Base-by-base conservation (phyloP, 352 stramenopile genomes). In the Phytophthora cryptogea region DNA sequence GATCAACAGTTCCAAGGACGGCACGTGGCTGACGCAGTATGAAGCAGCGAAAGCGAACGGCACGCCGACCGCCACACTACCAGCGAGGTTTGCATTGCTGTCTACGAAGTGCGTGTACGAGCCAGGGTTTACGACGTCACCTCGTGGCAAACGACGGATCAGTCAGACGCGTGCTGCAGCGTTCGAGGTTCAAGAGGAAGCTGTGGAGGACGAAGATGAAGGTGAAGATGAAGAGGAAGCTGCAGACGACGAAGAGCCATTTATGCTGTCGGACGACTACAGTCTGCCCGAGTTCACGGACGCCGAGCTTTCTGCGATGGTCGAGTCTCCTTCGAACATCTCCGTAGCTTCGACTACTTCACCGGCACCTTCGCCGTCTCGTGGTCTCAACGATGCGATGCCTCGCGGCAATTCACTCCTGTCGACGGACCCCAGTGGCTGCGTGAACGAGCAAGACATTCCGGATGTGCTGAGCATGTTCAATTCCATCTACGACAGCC, bases 381-480 rank as follows among this genome's bases (percentile, higher is more conserved):
- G n/a, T 31, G 44, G 30, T 28, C 9, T 66, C 13, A 40, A 46
- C 6, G 63, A 75, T 17, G 54, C 43, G 0, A 63, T 72, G 23
- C 54, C 62, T 2, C 46, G 36, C 26, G 43, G 20, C 8, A 54
- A 49, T 9, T 5, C 23, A 23, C n/a, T 60, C 8, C 17, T 30
- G 52, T 6, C 59, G 43, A 10, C 47, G 33, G 43, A 65, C 55
- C 11, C 54, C n/a, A 37, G 53, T n/a, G 3, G 36, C 49, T 8
- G 23, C 40, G 61, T 67, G 10, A 68, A 30, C 36, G 75, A 76
- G 4, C 71, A 81, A 8, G 78, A 84, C 16, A 79, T 87, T 17
- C 76, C 80, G 0, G 70, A 86, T 26, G 86, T 91, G 27, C 70
- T 90, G 14, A 80, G 74, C 44, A 53, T 93, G 47, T 89, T 89